These are phyloP conservation scores for Achaetomiella virescens DNA, from an alignment of 495 filamentous ascomycete species.

Conservation along the genomic window DNA sequence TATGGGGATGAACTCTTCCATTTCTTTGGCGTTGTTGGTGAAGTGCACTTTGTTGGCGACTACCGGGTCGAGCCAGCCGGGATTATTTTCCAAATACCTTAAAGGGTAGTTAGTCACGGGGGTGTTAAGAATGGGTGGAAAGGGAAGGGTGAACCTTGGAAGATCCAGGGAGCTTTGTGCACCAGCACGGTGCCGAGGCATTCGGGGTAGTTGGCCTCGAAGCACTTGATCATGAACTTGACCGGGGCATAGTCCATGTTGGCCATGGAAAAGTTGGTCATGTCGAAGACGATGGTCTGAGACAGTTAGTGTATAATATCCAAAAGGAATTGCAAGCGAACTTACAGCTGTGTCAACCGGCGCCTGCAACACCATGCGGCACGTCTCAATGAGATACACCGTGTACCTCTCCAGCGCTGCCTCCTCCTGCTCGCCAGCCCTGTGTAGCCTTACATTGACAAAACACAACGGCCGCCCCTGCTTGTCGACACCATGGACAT, in stretches of 20 bases:
- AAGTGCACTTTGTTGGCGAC: constrained; percentile 94
- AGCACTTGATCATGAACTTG: constrained; percentile 99
- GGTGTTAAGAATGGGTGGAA: constrained; percentile 6
- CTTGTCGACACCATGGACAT: constrained; percentile 81
- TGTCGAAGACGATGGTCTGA: constrained; percentile 85
- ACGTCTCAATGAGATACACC: constrained; percentile 90
- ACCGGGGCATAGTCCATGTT: constrained; percentile 99
- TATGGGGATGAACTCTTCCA: constrained; percentile 67
- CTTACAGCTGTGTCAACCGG: constrained; percentile 89
- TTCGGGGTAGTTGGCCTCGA: constrained; percentile 98
- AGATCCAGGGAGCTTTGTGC: constrained; percentile 95
- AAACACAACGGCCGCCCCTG: constrained; percentile 81
- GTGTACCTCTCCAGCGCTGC: constrained; percentile 79
- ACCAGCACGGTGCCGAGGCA: constrained; percentile 87
- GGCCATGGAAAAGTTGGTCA: constrained; percentile 84
- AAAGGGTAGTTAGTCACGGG: not conserved
- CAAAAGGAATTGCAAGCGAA: constrained; percentile 20
- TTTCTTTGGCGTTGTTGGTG: constrained; percentile 72
- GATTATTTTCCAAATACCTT: constrained; percentile 83
- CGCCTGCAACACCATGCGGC: constrained; percentile 68
- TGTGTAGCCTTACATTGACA: constrained; percentile 77
- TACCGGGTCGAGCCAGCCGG: constrained; percentile 94
- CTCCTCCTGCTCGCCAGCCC: constrained; percentile 72
- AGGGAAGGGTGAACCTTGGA: constrained; percentile 59
- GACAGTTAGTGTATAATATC: no score